A percentile compares a stretch with the other conserved stretches of the same genome.
These are phyloP conservation scores for Diplodia corticola DNA, from an alignment of 2,329 filamentous ascomycete genomes.

Conservation along the genomic window DNA sequence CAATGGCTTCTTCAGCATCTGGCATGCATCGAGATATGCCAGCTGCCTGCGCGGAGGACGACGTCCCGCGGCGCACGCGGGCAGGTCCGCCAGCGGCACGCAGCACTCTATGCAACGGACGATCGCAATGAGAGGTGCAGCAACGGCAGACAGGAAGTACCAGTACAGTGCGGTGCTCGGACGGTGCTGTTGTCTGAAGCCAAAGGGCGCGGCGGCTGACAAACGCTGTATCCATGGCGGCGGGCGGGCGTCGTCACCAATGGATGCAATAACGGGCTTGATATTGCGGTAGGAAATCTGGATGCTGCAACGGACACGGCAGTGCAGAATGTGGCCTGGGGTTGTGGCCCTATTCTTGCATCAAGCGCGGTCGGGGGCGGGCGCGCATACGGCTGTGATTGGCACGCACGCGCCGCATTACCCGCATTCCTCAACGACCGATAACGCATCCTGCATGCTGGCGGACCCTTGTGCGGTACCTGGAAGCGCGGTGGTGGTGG, in stretches of 20 bases:
- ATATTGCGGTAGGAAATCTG: conserved; percentile 8
- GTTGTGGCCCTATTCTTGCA: not conserved
- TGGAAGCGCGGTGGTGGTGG: not conserved
- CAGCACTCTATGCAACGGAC: not conserved
- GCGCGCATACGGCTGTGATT: not conserved
- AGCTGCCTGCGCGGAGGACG: not conserved
- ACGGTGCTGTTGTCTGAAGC: not conserved
- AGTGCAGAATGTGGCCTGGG: conserved; percentile 3
- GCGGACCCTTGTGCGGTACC: conserved; percentile 5
- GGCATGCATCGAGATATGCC: not conserved
- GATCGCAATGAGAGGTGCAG: not conserved
- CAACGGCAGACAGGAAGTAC: not conserved
- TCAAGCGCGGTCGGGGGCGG: not conserved
- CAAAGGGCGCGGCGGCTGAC: not conserved
- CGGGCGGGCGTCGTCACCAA: not conserved
- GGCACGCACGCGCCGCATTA: conserved; percentile 16
- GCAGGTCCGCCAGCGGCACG: not conserved
- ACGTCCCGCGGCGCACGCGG: not conserved
- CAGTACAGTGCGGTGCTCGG: not conserved
- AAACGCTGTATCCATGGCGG: not conserved
- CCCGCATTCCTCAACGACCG: conserved; percentile 17
- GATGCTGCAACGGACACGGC: not conserved
- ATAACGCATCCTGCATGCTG: conserved; percentile 16
- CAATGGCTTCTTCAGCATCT: not conserved
- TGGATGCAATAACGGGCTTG: not conserved